Evolutionary conservation across 2,329 filamentous ascomycete genomes (phyloP), one percentile per base, ranked within the genome.

Genomic region (Penicillium sp.): DNA sequence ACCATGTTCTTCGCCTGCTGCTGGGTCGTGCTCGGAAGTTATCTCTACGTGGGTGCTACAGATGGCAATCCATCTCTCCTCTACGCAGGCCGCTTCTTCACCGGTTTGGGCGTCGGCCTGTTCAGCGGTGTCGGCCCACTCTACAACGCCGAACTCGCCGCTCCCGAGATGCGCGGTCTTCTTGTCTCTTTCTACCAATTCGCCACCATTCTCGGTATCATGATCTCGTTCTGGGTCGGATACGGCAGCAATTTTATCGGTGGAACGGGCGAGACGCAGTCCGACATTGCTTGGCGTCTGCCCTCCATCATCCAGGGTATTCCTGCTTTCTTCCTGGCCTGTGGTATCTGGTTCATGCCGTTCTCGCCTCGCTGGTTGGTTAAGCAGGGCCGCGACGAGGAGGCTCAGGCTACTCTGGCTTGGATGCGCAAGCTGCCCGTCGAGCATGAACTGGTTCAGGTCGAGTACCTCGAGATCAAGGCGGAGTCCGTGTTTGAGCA

Each of bases 301-400:
- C 76, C 76, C 1, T 77, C 77, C 46, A 63, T 75, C 6, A 67
- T 79, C 13, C 77, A 79, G 55, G 68, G 77, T 18, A 66, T 72
- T 28, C 72, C 71, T 1, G 70, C 71, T 20, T 51, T 66, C 24
- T 50, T 62, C 16, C 63, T 75, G 11, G 63, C 68, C 8, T 62
- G 66, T 27, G 70, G 71, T 14, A 69, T 74, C 46, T 64, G 69
- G 56, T 79, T 79, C 58, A 71, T 81, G 55, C 81, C 81, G 0
- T 82, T 77, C 58, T 82, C 79, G 0, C 81, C 81, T 0, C 73
- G 81, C 14, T 82, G 80, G 73, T 73, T 83, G 8, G 73, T 75
- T 5, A 74, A 72, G 40, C 65, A 74, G 48, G 74, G 73, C 18
- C 71, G 76, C 3, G 72, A 81, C 39, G 67, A 77, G 5, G 79